A percentile compares a stretch with the other conserved stretches of the same genome.
Conservation (phyloP, 2,329 filamentous ascomycete species). For the Dactylellina cionopaga region DNA sequence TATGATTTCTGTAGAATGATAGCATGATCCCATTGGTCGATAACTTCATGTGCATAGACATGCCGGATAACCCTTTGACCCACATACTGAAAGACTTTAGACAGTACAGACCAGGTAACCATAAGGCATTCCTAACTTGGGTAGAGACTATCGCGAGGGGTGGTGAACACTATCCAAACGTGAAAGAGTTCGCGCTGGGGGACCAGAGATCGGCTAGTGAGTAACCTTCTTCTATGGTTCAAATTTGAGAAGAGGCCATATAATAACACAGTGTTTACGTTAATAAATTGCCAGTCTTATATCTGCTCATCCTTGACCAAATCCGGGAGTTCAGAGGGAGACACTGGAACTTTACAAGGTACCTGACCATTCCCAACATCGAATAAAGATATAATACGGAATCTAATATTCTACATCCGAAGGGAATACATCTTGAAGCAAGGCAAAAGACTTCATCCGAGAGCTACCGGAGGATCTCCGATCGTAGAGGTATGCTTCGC, state of each 20-base stretch:
- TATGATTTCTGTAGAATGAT: slow-evolving; percentile 70
- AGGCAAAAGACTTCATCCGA: slow-evolving; percentile 74
- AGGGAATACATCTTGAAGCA: slow-evolving; percentile 82
- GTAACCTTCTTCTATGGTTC: neutral
- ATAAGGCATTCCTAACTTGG: slow-evolving; percentile 82
- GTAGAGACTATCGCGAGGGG: slow-evolving; percentile 63
- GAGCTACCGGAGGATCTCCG: slow-evolving; percentile 80
- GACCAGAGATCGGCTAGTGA: slow-evolving; percentile 53
- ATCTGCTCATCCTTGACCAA: slow-evolving; percentile 75
- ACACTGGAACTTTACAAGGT: slow-evolving; percentile 80
- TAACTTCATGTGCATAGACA: slow-evolving; percentile 77
- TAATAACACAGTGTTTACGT: too few relatives aligned
- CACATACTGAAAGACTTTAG: slow-evolving; percentile 87
- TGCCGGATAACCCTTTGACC: slow-evolving; percentile 89
- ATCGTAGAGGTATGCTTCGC: slow-evolving; percentile 72
- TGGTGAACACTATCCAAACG: slow-evolving; percentile 61
- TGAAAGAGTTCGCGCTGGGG: slow-evolving; percentile 70
- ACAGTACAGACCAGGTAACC: slow-evolving; percentile 86
- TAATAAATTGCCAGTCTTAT: too few relatives aligned
- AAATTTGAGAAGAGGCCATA: neutral
- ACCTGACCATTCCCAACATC: neutral
- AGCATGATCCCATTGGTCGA: slow-evolving; percentile 92
- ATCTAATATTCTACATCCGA: neutral
- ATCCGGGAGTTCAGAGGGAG: slow-evolving; percentile 84
- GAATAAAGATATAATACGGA: neutral